phyloP scores from a whole-genome alignment of 495 filamentous ascomycete species.

The Xylaria grammica region DNA sequence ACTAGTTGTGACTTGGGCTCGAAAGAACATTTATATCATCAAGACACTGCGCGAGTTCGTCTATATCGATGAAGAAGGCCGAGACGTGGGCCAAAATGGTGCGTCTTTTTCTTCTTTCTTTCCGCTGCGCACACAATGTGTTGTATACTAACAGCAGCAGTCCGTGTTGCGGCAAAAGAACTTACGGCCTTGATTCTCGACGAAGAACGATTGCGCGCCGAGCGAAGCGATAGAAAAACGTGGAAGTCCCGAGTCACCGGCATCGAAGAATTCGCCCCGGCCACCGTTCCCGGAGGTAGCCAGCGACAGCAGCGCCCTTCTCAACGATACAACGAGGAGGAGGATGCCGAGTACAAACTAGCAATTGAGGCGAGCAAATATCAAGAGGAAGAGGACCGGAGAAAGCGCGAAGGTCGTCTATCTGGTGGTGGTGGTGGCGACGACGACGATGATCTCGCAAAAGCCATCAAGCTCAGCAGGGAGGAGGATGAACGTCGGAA shows the following conservation, averaged over 20 bases:
- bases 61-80: slow-evolving; percentile 91
- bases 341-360: slow-evolving; percentile 90
- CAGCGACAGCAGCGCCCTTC: slow-evolving; percentile 50
- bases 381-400: slow-evolving; percentile 92
- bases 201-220: slow-evolving; percentile 89
- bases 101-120: background rate
- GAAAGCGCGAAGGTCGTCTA: slow-evolving; percentile 73
- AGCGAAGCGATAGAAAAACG: slow-evolving; percentile 87
- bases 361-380: slow-evolving; percentile 96
- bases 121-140: background rate
- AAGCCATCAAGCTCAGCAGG: slow-evolving; percentile 94
- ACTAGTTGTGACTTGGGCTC: slow-evolving; percentile 95
- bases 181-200: slow-evolving; percentile 92
- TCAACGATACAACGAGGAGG: slow-evolving; percentile 68
- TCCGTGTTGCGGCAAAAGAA: slow-evolving; percentile 95
- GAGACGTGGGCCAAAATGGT: slow-evolving; percentile 97
- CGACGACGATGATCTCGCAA: slow-evolving; percentile 87
- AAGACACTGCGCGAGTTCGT: slow-evolving; percentile 97
- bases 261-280: slow-evolving; percentile 77
- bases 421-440: slow-evolving; percentile 57
- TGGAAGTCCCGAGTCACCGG: slow-evolving; percentile 98
- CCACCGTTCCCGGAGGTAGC: slow-evolving; percentile 28
- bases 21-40: slow-evolving; percentile 98
- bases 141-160: slow-evolving; percentile 52
- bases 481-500: slow-evolving; percentile 89